Base-by-base conservation (phyloP, 257 asterid species). In the Nicotiana noctiflora region DNA sequence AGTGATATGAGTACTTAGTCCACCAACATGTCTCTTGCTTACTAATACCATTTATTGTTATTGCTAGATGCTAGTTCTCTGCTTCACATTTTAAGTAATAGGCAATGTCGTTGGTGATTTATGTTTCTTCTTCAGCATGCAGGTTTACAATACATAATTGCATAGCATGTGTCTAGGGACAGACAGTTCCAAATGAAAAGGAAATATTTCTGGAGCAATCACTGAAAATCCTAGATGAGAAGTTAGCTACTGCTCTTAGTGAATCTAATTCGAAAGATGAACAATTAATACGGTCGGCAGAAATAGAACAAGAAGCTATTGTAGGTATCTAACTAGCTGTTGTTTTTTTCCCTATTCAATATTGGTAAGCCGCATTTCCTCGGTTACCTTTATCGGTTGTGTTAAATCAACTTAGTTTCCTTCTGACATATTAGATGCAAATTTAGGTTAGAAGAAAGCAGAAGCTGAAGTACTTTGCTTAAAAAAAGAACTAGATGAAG, bases 251-350 rank as follows among this genome's bases (percentile, higher is more conserved):
- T 60, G 89, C 87, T 11, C 79, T 90, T 34, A 85, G 83, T 64
- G 97, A 92, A 76, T 87, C 91, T 80, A 87, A 87, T 80, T 86
- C 87, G 65, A 94, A 93, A 89, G 95, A 91, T 25, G 87, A 87
- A 81, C 85, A 87, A 31, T 18, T 88, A 75, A 81, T 83, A 15
- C 76, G 77, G n/a, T 85, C 84, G 75, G 80, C 81, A 49, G 87
- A 83, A 81, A 70, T 25, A 78, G 88, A 88, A 52, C 90, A 86
- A 84, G 86, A 84, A 81, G 92, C 93, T 27, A 46, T 65, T 59
- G 84, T 89, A 88, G 98, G 98, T 94, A 82, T 77, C 49, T 51
- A 51, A 79, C 49, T 51, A 51, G 13, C 56, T 51, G 17, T 51
- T 51, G 18, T 51, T 13, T 13, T 40, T 79, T 57, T 32, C 56